Percentiles rank a stretch among this genome's conserved stretches.
These are phyloP conservation scores for Curvularia lunata DNA, from an alignment of 2,329 filamentous ascomycete species.

Conservation along the genomic window DNA sequence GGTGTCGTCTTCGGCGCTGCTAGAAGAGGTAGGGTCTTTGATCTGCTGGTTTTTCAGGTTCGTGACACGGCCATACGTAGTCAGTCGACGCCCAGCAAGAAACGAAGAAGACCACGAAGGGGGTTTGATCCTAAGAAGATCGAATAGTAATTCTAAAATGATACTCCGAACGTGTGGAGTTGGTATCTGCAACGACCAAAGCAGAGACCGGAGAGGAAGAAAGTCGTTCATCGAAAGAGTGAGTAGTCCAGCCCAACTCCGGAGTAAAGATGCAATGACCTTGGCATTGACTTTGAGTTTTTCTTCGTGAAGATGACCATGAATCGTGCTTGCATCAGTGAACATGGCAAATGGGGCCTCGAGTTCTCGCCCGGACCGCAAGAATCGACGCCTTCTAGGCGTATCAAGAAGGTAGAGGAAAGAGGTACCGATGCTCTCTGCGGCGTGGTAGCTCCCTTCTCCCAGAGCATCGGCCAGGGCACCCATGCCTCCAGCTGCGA, in stretches of 20 bases:
- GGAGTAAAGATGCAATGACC: constrained; percentile 88
- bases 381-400: constrained; percentile 77
- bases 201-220: constrained; percentile 79
- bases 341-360: constrained; percentile 88
- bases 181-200: constrained; percentile 68
- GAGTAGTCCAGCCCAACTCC: constrained; percentile 93
- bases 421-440: constrained; percentile 85
- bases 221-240: constrained; percentile 88
- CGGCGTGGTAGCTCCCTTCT: constrained; percentile 89
- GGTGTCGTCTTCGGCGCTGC: constrained; percentile 71
- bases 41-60: constrained; percentile 72
- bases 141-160: constrained; percentile 86
- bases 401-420: constrained; percentile 89
- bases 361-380: constrained; percentile 88
- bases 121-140: constrained; percentile 85
- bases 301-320: constrained; percentile 61
- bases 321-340: constrained; percentile 73
- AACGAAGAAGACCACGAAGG: constrained; percentile 96
- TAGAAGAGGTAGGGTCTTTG: constrained; percentile 62
- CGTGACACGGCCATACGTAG: constrained; percentile 93
- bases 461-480: constrained; percentile 90
- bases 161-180: constrained; percentile 69
- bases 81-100: constrained; percentile 86
- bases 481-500: constrained; percentile 82
- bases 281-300: constrained; percentile 84